Conservation (phyloP, 1,284 basidiomycete genomes). For the Rhodofomes roseus region DNA sequence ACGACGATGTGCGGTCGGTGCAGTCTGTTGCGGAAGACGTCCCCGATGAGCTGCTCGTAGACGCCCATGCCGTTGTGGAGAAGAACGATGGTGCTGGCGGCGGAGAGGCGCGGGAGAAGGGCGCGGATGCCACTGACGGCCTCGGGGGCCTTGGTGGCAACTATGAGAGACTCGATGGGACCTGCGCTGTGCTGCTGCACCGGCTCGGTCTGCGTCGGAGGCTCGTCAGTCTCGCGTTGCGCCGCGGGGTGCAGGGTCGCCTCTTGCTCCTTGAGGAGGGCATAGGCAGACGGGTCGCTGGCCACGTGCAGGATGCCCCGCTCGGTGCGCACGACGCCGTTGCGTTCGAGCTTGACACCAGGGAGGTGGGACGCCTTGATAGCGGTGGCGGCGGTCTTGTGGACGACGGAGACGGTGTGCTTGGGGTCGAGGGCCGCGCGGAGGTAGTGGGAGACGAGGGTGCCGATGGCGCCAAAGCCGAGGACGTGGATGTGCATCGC, state of each 20-base stretch:
- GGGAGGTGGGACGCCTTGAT: constrained; percentile 22
- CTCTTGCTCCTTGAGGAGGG: background rate
- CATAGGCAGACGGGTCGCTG: constrained; percentile 2
- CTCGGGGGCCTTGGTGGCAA: constrained; percentile 78
- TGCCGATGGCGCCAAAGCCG: constrained; percentile 72
- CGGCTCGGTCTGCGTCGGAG: background rate
- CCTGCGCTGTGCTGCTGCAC: background rate
- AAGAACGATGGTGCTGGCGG: constrained; percentile 80
- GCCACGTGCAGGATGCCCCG: constrained; percentile 34
- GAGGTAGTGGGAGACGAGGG: constrained; percentile 77
- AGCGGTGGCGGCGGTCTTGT: constrained; percentile 29
- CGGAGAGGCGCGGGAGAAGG: constrained; percentile 64
- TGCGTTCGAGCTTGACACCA: constrained; percentile 38
- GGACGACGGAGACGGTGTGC: constrained; percentile 65
- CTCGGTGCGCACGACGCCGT: constrained; percentile 39
- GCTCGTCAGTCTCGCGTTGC: background rate
- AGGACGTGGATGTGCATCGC: constrained; percentile 72
- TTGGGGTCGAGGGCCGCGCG: constrained; percentile 51
- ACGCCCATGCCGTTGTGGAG: constrained; percentile 92
- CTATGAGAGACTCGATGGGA: constrained; percentile 69
- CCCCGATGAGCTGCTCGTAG: constrained; percentile 72
- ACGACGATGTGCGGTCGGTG: constrained; percentile 85
- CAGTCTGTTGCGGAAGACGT: constrained; percentile 71
- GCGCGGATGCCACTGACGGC: constrained; percentile 56
- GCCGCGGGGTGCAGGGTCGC: background rate